phyloP scores from a whole-genome alignment of 352 stramenopile genomes.

The Peronosclerospora sorghi region DNA sequence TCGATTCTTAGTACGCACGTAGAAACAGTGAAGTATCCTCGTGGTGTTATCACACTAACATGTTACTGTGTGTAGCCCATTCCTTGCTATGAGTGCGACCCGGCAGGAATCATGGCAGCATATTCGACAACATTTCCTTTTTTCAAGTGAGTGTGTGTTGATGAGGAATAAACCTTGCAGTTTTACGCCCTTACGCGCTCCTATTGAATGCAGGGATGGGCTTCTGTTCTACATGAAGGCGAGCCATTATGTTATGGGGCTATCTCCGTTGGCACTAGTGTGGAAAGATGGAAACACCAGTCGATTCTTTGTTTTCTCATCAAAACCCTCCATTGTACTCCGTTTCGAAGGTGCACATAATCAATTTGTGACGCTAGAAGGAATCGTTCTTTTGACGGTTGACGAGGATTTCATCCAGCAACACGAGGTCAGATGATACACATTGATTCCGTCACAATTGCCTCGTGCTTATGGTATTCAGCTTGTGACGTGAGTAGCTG shows the following conservation, averaged over 20 bases:
- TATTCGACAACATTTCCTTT: conserved; percentile 79
- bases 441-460: neutral
- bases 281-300: conserved; percentile 85
- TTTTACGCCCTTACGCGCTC: conserved; percentile 1
- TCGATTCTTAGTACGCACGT: conserved; percentile 47
- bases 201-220: conserved; percentile 48
- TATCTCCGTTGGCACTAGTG: conserved; percentile 78
- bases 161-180: neutral
- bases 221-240: conserved; percentile 87
- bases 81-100: conserved; percentile 81
- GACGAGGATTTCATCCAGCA: conserved; percentile 40
- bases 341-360: conserved; percentile 32
- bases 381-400: conserved; percentile 41
- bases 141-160: conserved; percentile 53
- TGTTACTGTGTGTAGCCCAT: conserved; percentile 33
- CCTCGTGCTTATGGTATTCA: neutral
- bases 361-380: conserved; percentile 62
- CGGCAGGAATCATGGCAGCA: conserved; percentile 53
- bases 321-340: conserved; percentile 68
- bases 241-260: conserved; percentile 80
- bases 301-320: conserved; percentile 63
- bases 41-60: neutral
- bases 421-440: conserved; percentile 37
- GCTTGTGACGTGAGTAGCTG: conserved; percentile 19
- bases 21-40: neutral